phyloP scores from a whole-genome alignment of 1,139 yeast species.

The Blastobotrys proliferans region DNA sequence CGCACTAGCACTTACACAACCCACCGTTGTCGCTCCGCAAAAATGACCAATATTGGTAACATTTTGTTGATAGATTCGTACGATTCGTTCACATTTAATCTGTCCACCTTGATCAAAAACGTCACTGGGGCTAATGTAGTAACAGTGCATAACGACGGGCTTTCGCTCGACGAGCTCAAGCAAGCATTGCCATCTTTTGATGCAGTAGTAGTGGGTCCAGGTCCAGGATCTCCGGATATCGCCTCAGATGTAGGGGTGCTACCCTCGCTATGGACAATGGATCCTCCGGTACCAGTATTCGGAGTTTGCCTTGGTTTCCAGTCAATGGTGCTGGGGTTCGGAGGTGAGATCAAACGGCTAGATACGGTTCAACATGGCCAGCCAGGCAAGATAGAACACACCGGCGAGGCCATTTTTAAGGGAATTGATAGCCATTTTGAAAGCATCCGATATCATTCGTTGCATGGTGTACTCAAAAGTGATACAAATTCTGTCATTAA shows the following conservation, averaged over 20 bases:
- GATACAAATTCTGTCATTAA: too few relatives aligned
- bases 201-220: constrained; percentile 88
- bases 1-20: too few relatives aligned
- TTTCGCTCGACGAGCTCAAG: constrained; percentile 44
- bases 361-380: constrained; percentile 80
- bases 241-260: constrained; percentile 71
- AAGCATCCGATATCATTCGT: constrained; percentile 86
- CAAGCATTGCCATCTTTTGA: constrained; percentile 49
- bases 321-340: constrained; percentile 65
- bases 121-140: constrained; percentile 54
- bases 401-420: constrained; percentile 37
- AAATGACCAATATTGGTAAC: background rate
- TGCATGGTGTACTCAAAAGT: constrained; percentile 40
- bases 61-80: constrained; percentile 85
- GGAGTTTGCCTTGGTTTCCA: constrained; percentile 97
- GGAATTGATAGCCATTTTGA: constrained; percentile 45
- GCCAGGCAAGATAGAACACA: constrained; percentile 49
- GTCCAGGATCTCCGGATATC: constrained; percentile 85
- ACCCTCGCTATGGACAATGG: constrained; percentile 44
- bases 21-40: too few relatives aligned
- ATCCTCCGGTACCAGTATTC: constrained; percentile 57
- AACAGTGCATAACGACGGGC: constrained; percentile 73
- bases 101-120: constrained; percentile 57
- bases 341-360: constrained; percentile 53
- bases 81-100: constrained; percentile 88